These are phyloP conservation scores for Candida sanyaensis DNA, from an alignment of 1,139 yeast genomes.

Conservation along the genomic window DNA sequence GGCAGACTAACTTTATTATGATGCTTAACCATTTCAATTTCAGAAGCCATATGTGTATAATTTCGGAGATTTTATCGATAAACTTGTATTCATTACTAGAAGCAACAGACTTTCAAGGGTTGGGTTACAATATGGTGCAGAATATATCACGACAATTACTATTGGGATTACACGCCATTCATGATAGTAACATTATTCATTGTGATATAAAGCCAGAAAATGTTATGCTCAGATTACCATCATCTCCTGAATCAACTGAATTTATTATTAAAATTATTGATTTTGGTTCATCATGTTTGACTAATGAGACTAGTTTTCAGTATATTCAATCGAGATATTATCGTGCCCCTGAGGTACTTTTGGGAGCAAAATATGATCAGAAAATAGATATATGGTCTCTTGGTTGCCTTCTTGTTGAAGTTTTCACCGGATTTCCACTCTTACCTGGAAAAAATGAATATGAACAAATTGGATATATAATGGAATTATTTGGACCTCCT, in stretches of 20 bases:
- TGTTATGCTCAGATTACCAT: slow-evolving; percentile 51
- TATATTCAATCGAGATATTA: slow-evolving; percentile 68
- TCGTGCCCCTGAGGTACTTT: slow-evolving; percentile 75
- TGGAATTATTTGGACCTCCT: slow-evolving; percentile 69
- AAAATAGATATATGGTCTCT: slow-evolving; percentile 82
- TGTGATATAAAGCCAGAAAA: slow-evolving; percentile 81
- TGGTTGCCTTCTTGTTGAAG: slow-evolving; percentile 69
- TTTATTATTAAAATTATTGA: slow-evolving; percentile 59
- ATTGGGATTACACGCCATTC: slow-evolving; percentile 62
- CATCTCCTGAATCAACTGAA: slow-evolving; percentile 14
- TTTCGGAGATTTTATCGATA: slow-evolving; percentile 70
- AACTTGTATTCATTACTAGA: slow-evolving; percentile 71
- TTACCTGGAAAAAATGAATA: slow-evolving; percentile 72
- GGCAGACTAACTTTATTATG: slow-evolving; percentile 52
- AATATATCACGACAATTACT: slow-evolving; percentile 57
- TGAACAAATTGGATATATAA: slow-evolving; percentile 60
- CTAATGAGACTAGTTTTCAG: slow-evolving; percentile 50
- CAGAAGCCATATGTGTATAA: slow-evolving; percentile 81
- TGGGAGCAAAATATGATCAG: slow-evolving; percentile 73
- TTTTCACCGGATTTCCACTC: slow-evolving; percentile 65
- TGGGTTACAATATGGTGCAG: slow-evolving; percentile 52
- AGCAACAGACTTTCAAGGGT: slow-evolving; percentile 60
- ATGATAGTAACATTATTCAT: slow-evolving; percentile 61
- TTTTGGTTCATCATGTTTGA: slow-evolving; percentile 62
- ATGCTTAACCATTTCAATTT: slow-evolving; percentile 63